Evolutionary conservation across 2,329 filamentous ascomycete genomes (phyloP), one percentile per base, ranked within the genome.

Genomic region (Verticillium tricorpus): DNA sequence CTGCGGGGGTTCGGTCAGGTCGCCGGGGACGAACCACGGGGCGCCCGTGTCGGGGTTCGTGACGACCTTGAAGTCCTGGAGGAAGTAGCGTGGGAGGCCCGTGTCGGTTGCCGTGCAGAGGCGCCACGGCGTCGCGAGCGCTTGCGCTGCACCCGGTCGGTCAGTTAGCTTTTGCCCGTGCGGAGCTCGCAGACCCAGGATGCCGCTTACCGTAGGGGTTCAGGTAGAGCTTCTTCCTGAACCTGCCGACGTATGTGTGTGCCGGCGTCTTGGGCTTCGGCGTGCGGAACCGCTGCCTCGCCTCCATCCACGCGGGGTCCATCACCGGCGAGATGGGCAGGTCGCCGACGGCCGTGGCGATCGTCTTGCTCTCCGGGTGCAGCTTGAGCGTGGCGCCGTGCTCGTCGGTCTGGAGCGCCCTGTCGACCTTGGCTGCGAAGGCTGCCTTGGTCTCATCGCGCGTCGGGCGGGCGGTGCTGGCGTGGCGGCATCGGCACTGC

Each of bases 131-230:
- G 83, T 83, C 34, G 84, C 83, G 25, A 93, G 80, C 7, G 86
- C 84, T 55, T 80, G 80, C 3, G 89, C 89, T 90, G 60, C 31
- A 35, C 2, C 5, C 17, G 37, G 14, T 8, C 7, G n/a, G 12
- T 40, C 12, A 22, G n/a, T 40, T 3, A 22, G n/a, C 19, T 2
- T 1, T n/a, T 45, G 8, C n/a, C 14, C 14, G 35, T 17, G 34
- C 34, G 8, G 34, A 14, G 34, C 34, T 35, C 14, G 39, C 4
- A 45, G 39, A 45, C 5, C 39, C 6, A 15, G 39, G 17, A 17
- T 17, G 39, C n/a, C n/a, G n/a, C 76, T 34, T 76, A 89, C 88
- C 89, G 67, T 85, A 92, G 2, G 87, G 79, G 66, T 90, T 93
- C 40, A 79, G 79, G 34, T 76, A 77, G 1, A 92, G 75, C 62